phyloP scores from a whole-genome alignment of 2,329 filamentous ascomycete species.

The Dothiorella sarmentorum region DNA sequence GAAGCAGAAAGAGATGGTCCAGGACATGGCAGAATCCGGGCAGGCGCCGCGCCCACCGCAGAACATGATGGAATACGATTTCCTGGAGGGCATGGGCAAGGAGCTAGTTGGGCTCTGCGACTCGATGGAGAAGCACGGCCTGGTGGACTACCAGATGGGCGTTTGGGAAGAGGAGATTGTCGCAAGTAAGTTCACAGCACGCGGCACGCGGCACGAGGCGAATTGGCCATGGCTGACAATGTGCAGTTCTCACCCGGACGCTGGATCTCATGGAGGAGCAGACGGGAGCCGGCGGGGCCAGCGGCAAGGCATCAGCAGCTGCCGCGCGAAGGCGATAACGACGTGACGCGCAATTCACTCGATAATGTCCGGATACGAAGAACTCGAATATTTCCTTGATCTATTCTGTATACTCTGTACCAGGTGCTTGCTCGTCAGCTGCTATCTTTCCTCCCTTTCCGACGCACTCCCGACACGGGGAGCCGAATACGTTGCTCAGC shows the following conservation, averaged over 20 bases:
- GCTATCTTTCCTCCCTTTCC: conserved; percentile 13
- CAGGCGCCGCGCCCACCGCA: conserved; percentile 57
- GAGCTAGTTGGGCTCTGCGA: conserved; percentile 82
- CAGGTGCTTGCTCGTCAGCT: conserved; percentile 1
- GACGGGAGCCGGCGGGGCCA: conserved; percentile 28
- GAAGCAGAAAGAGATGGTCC: conserved; percentile 73
- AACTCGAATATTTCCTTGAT: conserved; percentile 14
- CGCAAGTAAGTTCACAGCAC: conserved; percentile 57
- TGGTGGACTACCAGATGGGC: conserved; percentile 96
- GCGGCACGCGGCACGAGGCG: not conserved
- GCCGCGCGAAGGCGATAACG: conserved; percentile 34
- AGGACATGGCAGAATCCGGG: conserved; percentile 57
- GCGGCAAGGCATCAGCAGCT: conserved; percentile 27
- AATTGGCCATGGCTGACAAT: not conserved
- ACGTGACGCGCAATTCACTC: conserved; percentile 8
- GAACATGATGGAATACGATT: conserved; percentile 64
- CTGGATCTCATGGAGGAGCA: conserved; percentile 51
- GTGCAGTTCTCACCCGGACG: conserved; percentile 51
- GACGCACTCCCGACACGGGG: not conserved
- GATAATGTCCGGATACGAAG: conserved; percentile 18
- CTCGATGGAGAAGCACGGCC: conserved; percentile 80
- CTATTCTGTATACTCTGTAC: conserved; percentile 12
- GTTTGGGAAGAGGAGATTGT: conserved; percentile 94
- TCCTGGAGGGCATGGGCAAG: conserved; percentile 74
- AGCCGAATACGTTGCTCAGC: conserved; percentile 3